These are phyloP conservation scores for Tetraselmis chui DNA, from an alignment of 139 green algal species.

Conservation along the genomic window DNA sequence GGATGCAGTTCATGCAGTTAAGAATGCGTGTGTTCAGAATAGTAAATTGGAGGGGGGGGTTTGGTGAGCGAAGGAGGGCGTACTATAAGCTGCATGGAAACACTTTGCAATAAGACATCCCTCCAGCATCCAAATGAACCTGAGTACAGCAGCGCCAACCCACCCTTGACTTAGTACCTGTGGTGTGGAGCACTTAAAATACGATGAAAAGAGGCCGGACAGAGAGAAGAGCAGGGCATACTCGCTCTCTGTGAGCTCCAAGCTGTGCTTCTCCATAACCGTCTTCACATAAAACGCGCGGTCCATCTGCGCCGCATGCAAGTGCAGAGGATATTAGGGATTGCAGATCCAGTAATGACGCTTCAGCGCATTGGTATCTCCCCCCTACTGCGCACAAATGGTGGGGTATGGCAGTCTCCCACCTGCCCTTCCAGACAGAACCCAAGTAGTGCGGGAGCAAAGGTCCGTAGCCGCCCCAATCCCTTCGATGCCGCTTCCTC, in stretches of 20 bases:
- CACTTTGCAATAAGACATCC: neutral
- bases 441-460: slow-evolving; percentile 38
- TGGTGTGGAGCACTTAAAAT: neutral
- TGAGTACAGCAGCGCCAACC: neutral
- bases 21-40: too few species aligned
- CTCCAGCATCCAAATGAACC: neutral
- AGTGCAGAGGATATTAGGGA: neutral
- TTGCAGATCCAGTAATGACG: too few species aligned
- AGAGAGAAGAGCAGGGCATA: too few species aligned
- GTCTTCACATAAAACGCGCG: neutral
- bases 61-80: too few species aligned
- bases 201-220: neutral
- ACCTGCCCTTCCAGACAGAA: neutral
- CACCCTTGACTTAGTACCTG: too few species aligned
- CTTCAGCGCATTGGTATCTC: too few species aligned
- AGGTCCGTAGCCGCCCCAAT: slow-evolving; percentile 34
- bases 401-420: neutral
- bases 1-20: too few species aligned
- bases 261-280: neutral
- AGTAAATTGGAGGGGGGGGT: too few species aligned
- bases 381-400: too few species aligned
- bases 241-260: neutral
- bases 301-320: neutral
- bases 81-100: neutral
- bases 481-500: slow-evolving; percentile 17